phyloP scores from a whole-genome alignment of 371 early-diverging fungal species.

The Enteropsectra breve region DNA sequence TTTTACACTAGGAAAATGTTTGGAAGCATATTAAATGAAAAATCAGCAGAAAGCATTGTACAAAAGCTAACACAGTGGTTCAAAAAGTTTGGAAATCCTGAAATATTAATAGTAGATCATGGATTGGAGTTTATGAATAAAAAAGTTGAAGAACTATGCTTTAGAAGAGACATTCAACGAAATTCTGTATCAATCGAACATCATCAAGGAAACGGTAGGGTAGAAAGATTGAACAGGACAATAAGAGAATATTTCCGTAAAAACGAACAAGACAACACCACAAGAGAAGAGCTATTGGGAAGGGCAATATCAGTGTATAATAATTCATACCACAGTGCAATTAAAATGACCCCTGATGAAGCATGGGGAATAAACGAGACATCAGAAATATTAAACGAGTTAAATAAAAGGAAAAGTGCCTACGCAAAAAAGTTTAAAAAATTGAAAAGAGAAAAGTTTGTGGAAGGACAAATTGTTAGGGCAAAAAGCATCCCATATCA shows the following conservation, averaged over 20 bases:
- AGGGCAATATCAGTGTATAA: not conserved
- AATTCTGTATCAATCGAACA: not conserved
- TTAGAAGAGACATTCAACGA: not conserved
- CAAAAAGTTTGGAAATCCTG: constrained; percentile 3
- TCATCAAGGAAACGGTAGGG: not conserved
- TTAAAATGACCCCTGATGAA: constrained; percentile 1
- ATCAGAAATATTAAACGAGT: not conserved
- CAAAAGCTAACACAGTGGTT: constrained; percentile 1
- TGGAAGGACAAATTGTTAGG: not conserved
- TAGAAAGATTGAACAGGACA: constrained; percentile 3
- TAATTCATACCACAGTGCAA: not conserved
- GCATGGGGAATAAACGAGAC: constrained; percentile 19
- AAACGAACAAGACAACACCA: not conserved
- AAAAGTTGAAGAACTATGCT: not conserved
- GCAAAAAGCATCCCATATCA: constrained; percentile 1
- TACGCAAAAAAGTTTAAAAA: constrained; percentile 24
- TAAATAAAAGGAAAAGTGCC: not conserved
- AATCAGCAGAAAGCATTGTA: constrained; percentile 5
- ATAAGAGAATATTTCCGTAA: not conserved
- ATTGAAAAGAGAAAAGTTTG: constrained; percentile 2
- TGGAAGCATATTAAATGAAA: not conserved
- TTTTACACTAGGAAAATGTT: constrained; percentile 27
- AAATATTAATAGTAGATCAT: not conserved
- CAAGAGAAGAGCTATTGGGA: not conserved
- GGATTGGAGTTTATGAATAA: not conserved